Base-by-base conservation (phyloP, 1,284 basidiomycete species). In the Lentinula novae-zelandiae region DNA sequence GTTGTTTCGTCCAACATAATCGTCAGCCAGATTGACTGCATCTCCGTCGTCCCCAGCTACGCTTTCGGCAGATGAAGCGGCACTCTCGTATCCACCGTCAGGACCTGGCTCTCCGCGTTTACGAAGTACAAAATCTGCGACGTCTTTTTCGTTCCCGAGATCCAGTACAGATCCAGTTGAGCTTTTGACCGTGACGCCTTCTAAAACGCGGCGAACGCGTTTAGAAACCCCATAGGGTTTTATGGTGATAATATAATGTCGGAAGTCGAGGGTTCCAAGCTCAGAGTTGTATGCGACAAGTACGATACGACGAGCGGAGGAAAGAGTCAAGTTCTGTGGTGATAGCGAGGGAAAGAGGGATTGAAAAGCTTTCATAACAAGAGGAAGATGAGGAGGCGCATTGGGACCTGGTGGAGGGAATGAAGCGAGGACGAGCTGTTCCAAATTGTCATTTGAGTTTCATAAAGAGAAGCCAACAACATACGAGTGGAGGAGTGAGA, bases 1-100 rank as follows among this genome's bases (percentile, higher is more conserved):
- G 73, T 98, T 98, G 63, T 96, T 96, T 69, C 96, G 78, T 17
- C 97, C 97, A 31, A 98, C 89, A 72, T 98, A 98, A 71, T 97
- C 92, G 62, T 90, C 91, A 46, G 94, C 92, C 20, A 99, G 79
- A 64, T 90, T 86, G 6, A 99, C 87, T 60, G 87, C 82, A 66
- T 91, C 89, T 15, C 78, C 87, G 60, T 89, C 91, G 70, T 96
- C 95, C 42, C 91, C 93, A 55, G 87, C 94, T 12, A 83, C 89
- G 66, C 93, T 94, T 65, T 89, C 88, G 13, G 78, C 74, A 10
- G 85, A 83, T 3, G 86, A 90, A 22, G 82, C 81, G 49, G 90
- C 94, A 60, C 87, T 90, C 71, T 96, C 95, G 68, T 96, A 95
- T 2, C 92, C 91, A 10, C 90, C 92, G 62, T 90, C 88, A 8